phyloP scores from a whole-genome alignment of 108 stramenopile genomes.

The Pseudonitzschia delicatissima region DNA sequence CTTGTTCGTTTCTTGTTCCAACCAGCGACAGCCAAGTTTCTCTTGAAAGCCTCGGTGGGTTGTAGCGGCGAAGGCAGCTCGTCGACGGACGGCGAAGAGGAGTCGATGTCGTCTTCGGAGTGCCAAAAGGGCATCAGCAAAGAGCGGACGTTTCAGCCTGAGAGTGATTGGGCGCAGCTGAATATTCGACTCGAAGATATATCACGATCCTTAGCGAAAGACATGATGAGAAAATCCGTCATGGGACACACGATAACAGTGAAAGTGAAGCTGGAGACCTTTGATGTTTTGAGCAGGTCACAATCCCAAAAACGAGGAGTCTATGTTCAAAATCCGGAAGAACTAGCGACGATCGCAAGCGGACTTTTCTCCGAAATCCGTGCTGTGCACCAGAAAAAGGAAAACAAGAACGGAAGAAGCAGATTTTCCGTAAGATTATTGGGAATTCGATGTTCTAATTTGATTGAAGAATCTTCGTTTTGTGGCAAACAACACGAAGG shows the following conservation, averaged over 20 bases:
- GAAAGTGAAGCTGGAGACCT: constrained; percentile 81
- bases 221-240: constrained; percentile 60
- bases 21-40: constrained; percentile 56
- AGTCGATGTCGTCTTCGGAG: constrained; percentile 11
- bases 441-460: constrained; percentile 79
- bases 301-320: constrained; percentile 21
- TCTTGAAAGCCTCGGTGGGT: constrained; percentile 75
- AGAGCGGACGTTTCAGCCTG: constrained; percentile 87
- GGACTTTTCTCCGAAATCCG: constrained; percentile 51
- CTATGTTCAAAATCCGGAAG: constrained; percentile 37
- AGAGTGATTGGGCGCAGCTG: constrained; percentile 52
- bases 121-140: constrained; percentile 84
- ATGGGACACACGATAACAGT: constrained; percentile 69
- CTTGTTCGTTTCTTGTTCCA: constrained; percentile 63
- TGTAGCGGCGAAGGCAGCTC: constrained; percentile 18
- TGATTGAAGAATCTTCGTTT: constrained; percentile 41
- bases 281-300: constrained; percentile 55
- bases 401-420: not conserved
- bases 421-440: constrained; percentile 66
- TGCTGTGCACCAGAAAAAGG: constrained; percentile 8
- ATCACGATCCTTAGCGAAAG: constrained; percentile 47
- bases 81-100: constrained; percentile 6
- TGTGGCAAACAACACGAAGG: constrained; percentile 16
- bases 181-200: constrained; percentile 64
- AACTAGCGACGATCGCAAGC: constrained; percentile 41